Percentiles rank a stretch among this genome's conserved stretches.
Evolutionary conservation across 768 basidiomycete species (phyloP).

Genomic region (Suillus paluster): DNA sequence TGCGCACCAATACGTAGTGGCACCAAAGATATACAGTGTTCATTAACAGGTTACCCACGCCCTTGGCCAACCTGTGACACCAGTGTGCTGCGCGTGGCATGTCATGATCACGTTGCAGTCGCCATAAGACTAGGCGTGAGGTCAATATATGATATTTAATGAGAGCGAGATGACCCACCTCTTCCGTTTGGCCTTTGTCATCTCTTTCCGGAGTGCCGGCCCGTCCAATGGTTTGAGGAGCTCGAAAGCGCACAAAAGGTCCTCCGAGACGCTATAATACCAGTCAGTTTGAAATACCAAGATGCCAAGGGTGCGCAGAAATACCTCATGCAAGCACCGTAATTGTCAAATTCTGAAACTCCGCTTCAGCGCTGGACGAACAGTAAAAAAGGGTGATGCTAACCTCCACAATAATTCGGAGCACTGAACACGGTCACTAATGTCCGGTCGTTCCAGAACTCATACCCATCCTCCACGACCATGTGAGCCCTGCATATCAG

Average conservation of each 20-base stretch:
- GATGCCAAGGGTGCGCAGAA: conserved; percentile 3
- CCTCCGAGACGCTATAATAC: conserved; percentile 83
- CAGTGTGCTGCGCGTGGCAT: neutral
- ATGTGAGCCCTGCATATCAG: conserved; percentile 99
- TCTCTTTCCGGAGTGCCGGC: conserved; percentile 93
- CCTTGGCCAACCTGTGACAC: conserved; percentile 8
- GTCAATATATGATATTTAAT: conserved; percentile 9
- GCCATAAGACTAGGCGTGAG: conserved; percentile 35
- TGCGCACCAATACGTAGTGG: neutral
- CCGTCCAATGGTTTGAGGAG: conserved; percentile 95
- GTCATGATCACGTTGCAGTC: conserved; percentile 31
- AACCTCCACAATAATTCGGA: conserved; percentile 95
- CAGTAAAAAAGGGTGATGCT: conserved; percentile 32
- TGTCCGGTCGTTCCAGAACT: conserved; percentile 99
- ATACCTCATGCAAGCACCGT: conserved; percentile 93
- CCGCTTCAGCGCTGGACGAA: conserved; percentile 20
- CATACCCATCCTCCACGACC: conserved; percentile 99
- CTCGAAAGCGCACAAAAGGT: conserved; percentile 96
- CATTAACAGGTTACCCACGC: neutral
- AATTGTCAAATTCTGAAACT: conserved; percentile 86
- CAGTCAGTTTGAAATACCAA: conserved; percentile 19
- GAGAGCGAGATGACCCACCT: conserved; percentile 52
- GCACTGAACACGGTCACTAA: conserved; percentile 98
- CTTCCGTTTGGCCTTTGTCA: conserved; percentile 99
- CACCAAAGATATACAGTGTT: conserved; percentile 1